phyloP scores from a whole-genome alignment of 805 yeast species.

The Ogataea methanolica region DNA sequence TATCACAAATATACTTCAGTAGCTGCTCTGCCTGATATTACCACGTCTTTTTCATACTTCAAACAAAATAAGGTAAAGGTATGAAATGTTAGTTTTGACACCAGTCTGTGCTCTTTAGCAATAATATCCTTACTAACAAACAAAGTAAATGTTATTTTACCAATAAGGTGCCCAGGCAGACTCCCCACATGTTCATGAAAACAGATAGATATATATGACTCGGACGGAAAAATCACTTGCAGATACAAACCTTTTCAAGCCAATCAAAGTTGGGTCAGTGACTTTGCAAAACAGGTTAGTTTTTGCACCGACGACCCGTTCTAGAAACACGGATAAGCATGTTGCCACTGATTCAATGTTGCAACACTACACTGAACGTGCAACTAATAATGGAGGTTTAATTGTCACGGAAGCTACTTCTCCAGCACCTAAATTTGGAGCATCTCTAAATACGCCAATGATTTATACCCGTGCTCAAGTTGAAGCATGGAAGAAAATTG shows the following conservation, averaged over 20 bases:
- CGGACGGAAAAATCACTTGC: not conserved
- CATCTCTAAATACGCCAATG: slow-evolving; percentile 43
- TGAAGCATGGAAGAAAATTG: slow-evolving; percentile 44
- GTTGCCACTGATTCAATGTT: slow-evolving; percentile 43
- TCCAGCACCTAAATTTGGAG: slow-evolving; percentile 40
- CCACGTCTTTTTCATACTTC: slow-evolving; percentile 19
- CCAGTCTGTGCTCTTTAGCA: no score
- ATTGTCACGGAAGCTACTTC: slow-evolving; percentile 58
- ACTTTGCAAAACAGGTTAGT: slow-evolving; percentile 38
- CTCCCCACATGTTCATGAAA: slow-evolving; percentile 14
- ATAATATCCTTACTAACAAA: not conserved
- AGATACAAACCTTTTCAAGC: slow-evolving; percentile 30
- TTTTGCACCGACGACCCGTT: slow-evolving; percentile 48
- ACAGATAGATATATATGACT: no score
- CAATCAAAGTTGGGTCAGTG: slow-evolving; percentile 38
- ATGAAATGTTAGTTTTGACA: slow-evolving; percentile 2
- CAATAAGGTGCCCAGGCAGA: slow-evolving; percentile 19
- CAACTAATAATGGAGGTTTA: slow-evolving; percentile 52
- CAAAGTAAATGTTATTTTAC: not conserved
- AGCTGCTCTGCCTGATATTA: slow-evolving; percentile 11
- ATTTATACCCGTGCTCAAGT: slow-evolving; percentile 45
- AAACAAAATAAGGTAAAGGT: slow-evolving; percentile 22
- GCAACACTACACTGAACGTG: slow-evolving; percentile 53
- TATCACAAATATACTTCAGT: not conserved
- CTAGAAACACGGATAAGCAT: slow-evolving; percentile 33